Evolutionary conservation across 345 rosid genomes (phyloP).

Genomic region (Gossypium stocksii): DNA sequence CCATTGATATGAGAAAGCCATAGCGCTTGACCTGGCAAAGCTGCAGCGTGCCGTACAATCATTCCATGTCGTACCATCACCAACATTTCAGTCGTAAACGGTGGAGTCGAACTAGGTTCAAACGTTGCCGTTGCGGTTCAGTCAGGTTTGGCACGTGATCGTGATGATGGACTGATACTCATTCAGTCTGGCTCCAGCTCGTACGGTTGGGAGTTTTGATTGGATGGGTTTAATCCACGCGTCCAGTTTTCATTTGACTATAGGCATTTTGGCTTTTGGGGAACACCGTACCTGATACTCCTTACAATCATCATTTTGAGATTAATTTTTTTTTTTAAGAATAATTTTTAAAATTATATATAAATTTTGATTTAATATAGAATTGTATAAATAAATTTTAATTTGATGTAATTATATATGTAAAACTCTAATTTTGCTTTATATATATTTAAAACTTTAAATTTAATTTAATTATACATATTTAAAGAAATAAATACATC

Average conservation of each 20-base stretch:
- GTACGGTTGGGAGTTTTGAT: background rate
- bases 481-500: too few relatives aligned
- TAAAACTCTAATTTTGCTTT: too few relatives aligned
- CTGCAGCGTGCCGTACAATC: constrained; percentile 10
- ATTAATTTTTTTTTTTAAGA: too few relatives aligned
- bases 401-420: accelerated
- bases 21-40: constrained; percentile 16
- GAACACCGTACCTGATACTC: background rate
- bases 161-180: background rate
- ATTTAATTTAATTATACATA: too few relatives aligned
- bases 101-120: background rate
- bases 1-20: constrained; percentile 13
- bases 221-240: background rate
- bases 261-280: background rate
- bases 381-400: too few relatives aligned
- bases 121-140: background rate
- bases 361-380: too few relatives aligned
- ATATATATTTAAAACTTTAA: too few relatives aligned
- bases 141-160: constrained; percentile 1
- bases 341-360: too few relatives aligned
- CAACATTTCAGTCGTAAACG: background rate
- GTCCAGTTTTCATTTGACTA: background rate
- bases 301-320: background rate
- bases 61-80: background rate
- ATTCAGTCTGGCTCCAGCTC: background rate